Base-by-base conservation (phyloP, 2,329 filamentous ascomycete genomes). In the Zasmidium cellare region DNA sequence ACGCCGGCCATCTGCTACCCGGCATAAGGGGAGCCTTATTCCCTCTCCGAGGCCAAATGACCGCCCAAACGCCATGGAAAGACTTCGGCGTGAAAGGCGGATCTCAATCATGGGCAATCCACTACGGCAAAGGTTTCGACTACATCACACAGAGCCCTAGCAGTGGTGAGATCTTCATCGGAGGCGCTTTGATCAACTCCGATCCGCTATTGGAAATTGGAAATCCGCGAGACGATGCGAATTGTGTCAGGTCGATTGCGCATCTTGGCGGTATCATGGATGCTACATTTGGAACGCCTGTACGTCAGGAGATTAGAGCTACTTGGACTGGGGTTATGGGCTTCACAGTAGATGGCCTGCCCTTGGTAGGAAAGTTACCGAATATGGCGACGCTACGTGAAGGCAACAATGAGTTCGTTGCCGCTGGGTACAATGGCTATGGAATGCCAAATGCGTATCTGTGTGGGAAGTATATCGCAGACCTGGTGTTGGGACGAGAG, bases 1-100 rank as follows among this genome's bases (percentile, higher is more conserved):
- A 62, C 28, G 60, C 57, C n/a, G 57, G 53, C 1, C 57, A 64
- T 51, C 47, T 64, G 23, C 49, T 62, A 2, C 59, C 62, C 2
- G 51, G 54, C 12, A 23, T 64, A 6, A 48, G 59, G 24, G 59
- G 62, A 7, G 47, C 45, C 14, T 11, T 64, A 2, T 62, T 58
- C 48, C 62, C 62, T 9, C 25, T 62, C 11, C 59, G 62, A 19
- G 62, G 62, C n/a, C 60, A 62, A 47, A 64, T 64, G 62, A 62
- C 60, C 14, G 57, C 60, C 22, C 62, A 64, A 38, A 46, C 38
- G 24, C 48, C 53, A 6, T 12, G 48, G 20, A 12, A 23, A 28
- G 25, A 28, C 11, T 51, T 57, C 24, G 51, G 46, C 16, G 23
- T 50, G 16, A 38, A 49, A 35, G 55, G 57, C 5, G 51, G 24